Evolutionary conservation across 495 filamentous ascomycete species (phyloP).

Genomic region (Hyaloscypha hepaticicola): DNA sequence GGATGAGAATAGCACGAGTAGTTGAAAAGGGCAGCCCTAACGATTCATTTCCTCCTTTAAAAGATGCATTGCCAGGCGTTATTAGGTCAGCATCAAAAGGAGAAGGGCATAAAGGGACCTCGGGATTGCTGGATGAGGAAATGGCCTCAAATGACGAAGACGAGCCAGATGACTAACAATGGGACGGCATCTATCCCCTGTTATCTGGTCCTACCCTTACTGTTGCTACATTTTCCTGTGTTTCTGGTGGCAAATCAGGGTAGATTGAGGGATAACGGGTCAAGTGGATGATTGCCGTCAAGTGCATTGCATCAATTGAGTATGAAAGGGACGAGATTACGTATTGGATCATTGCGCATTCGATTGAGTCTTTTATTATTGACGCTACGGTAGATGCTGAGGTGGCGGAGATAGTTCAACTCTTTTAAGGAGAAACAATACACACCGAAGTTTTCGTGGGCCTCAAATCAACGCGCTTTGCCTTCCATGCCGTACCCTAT

Average conservation of each 20-base stretch:
- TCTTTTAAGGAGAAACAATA: constrained; percentile 29
- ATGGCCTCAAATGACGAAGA: constrained; percentile 29
- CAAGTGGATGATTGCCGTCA: constrained; percentile 44
- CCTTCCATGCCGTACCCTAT: not conserved
- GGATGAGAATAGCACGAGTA: constrained; percentile 25
- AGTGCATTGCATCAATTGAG: constrained; percentile 13
- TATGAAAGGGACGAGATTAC: not conserved
- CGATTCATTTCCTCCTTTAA: constrained; percentile 20
- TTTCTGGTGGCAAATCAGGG: constrained; percentile 15
- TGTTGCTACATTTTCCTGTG: constrained; percentile 16
- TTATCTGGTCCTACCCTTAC: constrained; percentile 50
- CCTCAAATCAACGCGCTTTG: not conserved
- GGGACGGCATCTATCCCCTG: constrained; percentile 52
- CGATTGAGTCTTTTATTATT: constrained; percentile 10
- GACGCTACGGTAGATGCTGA: too few relatives aligned
- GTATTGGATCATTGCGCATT: not conserved
- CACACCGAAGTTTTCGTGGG: constrained; percentile 29
- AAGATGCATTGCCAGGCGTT: constrained; percentile 32
- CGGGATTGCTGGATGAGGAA: constrained; percentile 30
- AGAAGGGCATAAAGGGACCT: constrained; percentile 20
- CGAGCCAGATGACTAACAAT: constrained; percentile 37
- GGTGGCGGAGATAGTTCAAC: constrained; percentile 3
- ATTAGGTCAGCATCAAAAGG: constrained; percentile 24
- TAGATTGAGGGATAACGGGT: constrained; percentile 50
- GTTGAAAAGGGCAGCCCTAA: constrained; percentile 32